Base-by-base conservation (phyloP, 352 stramenopile species). In the Globisporangium carolinianum region DNA sequence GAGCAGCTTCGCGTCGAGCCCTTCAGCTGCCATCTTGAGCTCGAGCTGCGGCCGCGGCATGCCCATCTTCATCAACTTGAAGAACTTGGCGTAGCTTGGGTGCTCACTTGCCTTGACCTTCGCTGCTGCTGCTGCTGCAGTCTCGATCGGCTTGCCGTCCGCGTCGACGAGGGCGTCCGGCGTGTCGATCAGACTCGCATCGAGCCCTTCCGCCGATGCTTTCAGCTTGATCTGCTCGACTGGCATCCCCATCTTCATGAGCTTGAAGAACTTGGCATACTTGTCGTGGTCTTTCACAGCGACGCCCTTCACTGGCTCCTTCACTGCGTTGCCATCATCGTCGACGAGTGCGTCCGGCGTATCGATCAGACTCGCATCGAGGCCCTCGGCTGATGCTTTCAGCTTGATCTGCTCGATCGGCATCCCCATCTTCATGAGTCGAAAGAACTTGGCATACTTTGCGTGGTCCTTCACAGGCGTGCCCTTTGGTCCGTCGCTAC, bases 211-310 rank as follows among this genome's bases (percentile, higher is more conserved):
- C 0, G 77, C 68, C 4, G 65, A 75, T 3, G 61, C 67, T 62
- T 97, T 96, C 66, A 95, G 74, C 66, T 97, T 89, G 2, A 98
- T 83, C 17, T 96, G 89, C 4, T 86, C 85, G 17, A 85, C 74
- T 10, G 79, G 86, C 76, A 95, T 89, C 0, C 83, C 81, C 79
- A 95, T 91, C 45, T 87, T 89, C 54, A 93, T 45, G 69, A 98
- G 92, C 61, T 97, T 98, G 63, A 98, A 98, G 59, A 98, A 98
- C 68, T 97, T 97, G 12, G 68, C 70, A 63, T 95, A 98, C 51
- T 90, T 88, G 10, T 88, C 82, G 65, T 98, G 87, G 6, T 97
- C 87, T 58, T 97, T 87, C 41, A 85, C 77, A 2, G 71, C 66
- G 18, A 49, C 68, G 1, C 76, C 73, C 56, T 70, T 9, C 18